Evolutionary conservation across 306 rosid genomes (phyloP).

Genomic region (Gastrolobium villosum): DNA sequence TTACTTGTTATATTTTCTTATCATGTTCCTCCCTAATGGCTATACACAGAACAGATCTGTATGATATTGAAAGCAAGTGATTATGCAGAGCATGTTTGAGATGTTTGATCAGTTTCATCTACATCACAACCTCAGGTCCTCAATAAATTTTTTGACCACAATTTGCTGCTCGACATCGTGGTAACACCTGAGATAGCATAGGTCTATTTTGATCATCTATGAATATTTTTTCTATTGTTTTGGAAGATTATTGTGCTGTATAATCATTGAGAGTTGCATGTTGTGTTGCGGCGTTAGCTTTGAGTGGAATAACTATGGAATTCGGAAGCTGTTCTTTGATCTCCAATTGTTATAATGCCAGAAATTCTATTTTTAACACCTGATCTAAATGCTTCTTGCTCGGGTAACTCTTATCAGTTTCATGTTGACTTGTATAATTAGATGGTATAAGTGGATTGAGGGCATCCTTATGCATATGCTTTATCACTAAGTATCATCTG

Average conservation of each 20-base stretch:
- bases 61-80: constrained; percentile 86
- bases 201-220: constrained; percentile 48
- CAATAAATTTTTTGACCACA: constrained; percentile 26
- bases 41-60: constrained; percentile 69
- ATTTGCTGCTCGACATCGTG: constrained; percentile 47
- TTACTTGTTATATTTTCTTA: background rate
- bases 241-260: constrained; percentile 37
- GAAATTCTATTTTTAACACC: constrained; percentile 30
- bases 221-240: constrained; percentile 33
- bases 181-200: constrained; percentile 43
- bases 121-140: constrained; percentile 30
- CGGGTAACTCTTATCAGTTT: constrained; percentile 1
- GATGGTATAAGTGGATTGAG: background rate
- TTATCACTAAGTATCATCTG: background rate
- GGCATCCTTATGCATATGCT: constrained; percentile 14
- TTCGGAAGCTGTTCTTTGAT: constrained; percentile 41
- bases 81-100: constrained; percentile 44
- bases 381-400: constrained; percentile 27
- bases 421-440: constrained; percentile 7
- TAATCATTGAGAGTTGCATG: constrained; percentile 46
- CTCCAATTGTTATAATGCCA: constrained; percentile 12
- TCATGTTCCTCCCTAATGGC: constrained; percentile 59
- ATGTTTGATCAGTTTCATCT: constrained; percentile 25
- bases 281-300: constrained; percentile 31
- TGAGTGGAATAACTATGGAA: constrained; percentile 39